A percentile compares a stretch with the other conserved stretches of the same genome.
These are phyloP conservation scores for Angophora floribunda DNA, from an alignment of 345 rosid genomes.

Conservation along the genomic window DNA sequence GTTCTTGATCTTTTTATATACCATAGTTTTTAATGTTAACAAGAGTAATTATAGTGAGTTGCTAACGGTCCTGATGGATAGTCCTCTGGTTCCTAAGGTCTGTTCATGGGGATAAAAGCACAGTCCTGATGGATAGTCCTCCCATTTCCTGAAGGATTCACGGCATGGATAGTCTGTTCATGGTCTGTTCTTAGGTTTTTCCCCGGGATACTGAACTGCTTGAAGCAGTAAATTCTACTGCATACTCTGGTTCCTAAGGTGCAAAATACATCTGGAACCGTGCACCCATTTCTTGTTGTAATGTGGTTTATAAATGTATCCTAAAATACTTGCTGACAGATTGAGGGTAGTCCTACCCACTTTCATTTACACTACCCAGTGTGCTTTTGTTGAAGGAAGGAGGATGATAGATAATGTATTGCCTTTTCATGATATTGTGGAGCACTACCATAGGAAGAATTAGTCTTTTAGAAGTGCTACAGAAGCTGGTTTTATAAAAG, in stretches of 20 bases:
- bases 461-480: not conserved
- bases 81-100: not conserved
- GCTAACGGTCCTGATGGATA: not conserved
- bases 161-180: too few relatives aligned
- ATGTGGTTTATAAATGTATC: not conserved
- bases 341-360: not conserved
- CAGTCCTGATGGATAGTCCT: not conserved
- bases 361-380: not conserved
- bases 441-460: not conserved
- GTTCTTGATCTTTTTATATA: not conserved
- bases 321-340: not conserved
- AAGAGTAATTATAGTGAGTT: not conserved
- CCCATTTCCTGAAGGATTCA: not conserved
- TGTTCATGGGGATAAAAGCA: too few relatives aligned
- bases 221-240: not conserved
- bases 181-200: too few relatives aligned
- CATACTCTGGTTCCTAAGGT: not conserved
- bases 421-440: not conserved
- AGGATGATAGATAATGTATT: not conserved
- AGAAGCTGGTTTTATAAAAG: not conserved
- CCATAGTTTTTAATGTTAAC: not conserved
- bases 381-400: not conserved
- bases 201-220: not conserved
- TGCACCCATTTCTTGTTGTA: not conserved
- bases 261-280: not conserved